Conservation (phyloP, 2,329 filamentous ascomycete genomes). For the Fusarium sp. region DNA sequence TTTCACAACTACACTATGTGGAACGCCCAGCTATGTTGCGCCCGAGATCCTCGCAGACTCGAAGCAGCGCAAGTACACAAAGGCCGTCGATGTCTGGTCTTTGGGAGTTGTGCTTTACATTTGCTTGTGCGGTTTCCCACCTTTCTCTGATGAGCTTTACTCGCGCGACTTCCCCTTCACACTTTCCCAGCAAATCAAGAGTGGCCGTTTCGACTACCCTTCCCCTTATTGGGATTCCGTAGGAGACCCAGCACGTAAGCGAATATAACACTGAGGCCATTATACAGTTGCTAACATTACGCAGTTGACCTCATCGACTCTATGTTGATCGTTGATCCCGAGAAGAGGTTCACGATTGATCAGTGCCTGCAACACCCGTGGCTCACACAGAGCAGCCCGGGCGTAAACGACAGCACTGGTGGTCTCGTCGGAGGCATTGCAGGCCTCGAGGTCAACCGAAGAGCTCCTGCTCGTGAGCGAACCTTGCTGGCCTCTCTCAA, state of each 20-base stretch:
- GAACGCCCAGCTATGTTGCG: constrained; percentile 97
- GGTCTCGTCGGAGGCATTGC: constrained; percentile 89
- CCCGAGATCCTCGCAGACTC: constrained; percentile 91
- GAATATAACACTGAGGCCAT: neutral
- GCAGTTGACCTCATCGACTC: constrained; percentile 88
- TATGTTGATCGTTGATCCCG: constrained; percentile 91
- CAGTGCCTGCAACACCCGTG: constrained; percentile 93
- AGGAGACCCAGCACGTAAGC: constrained; percentile 74
- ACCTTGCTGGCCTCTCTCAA: constrained; percentile 88
- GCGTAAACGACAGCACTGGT: constrained; percentile 86
- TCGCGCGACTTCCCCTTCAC: constrained; percentile 84
- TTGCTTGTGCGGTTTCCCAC: constrained; percentile 94
- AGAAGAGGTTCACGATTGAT: constrained; percentile 86
- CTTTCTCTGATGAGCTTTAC: constrained; percentile 94
- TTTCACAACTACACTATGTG: constrained; percentile 95
- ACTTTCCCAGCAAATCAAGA: constrained; percentile 90
- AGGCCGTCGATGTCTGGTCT: constrained; percentile 96
- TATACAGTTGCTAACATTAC: neutral
- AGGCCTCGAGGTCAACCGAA: constrained; percentile 82
- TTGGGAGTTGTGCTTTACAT: constrained; percentile 98
- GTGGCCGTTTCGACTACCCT: constrained; percentile 91
- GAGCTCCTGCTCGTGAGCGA: constrained; percentile 82
- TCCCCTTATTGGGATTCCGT: constrained; percentile 84
- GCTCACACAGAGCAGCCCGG: constrained; percentile 72
- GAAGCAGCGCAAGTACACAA: constrained; percentile 87